Conservation (phyloP, 192 early-diverging fungal species). For the Irineochytrium annulatum region DNA sequence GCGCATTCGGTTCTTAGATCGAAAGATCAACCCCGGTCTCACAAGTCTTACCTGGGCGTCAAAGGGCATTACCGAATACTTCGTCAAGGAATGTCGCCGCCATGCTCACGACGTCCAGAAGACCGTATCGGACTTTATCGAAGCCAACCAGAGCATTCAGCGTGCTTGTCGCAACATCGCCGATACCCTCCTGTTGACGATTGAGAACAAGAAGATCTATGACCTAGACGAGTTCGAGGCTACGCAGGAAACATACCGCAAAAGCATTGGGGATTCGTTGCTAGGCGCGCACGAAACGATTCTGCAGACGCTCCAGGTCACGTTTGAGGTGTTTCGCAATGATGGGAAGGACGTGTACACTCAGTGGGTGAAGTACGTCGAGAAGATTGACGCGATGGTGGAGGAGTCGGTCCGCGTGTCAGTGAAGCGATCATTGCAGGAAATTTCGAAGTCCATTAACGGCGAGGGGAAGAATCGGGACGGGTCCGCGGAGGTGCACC, state of each 20-base stretch:
- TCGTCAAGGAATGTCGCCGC: conserved; percentile 60
- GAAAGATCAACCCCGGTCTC: conserved; percentile 64
- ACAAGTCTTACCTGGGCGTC: conserved; percentile 51
- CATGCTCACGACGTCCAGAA: conserved; percentile 56
- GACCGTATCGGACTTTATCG: conserved; percentile 54
- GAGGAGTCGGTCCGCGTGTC: conserved; percentile 51
- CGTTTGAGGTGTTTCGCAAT: conserved; percentile 50
- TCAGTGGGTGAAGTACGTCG: conserved; percentile 53
- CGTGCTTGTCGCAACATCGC: conserved; percentile 47
- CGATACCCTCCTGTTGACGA: conserved; percentile 51
- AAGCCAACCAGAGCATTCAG: conserved; percentile 42
- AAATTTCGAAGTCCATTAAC: conserved; percentile 60
- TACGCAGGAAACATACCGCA: conserved; percentile 40
- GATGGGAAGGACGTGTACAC: conserved; percentile 56
- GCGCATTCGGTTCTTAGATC: conserved; percentile 56
- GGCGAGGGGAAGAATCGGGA: conserved; percentile 59
- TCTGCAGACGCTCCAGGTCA: conserved; percentile 30
- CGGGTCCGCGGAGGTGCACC: conserved; percentile 50
- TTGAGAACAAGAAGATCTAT: conserved; percentile 60
- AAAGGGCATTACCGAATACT: conserved; percentile 57
- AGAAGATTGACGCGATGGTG: conserved; percentile 50
- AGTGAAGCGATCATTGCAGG: conserved; percentile 52
- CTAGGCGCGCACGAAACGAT: conserved; percentile 42
- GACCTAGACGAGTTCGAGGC: conserved; percentile 54
- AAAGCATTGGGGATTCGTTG: conserved; percentile 39